phyloP scores from a whole-genome alignment of 2,329 filamentous ascomycete species.

The Fusarium sp. region DNA sequence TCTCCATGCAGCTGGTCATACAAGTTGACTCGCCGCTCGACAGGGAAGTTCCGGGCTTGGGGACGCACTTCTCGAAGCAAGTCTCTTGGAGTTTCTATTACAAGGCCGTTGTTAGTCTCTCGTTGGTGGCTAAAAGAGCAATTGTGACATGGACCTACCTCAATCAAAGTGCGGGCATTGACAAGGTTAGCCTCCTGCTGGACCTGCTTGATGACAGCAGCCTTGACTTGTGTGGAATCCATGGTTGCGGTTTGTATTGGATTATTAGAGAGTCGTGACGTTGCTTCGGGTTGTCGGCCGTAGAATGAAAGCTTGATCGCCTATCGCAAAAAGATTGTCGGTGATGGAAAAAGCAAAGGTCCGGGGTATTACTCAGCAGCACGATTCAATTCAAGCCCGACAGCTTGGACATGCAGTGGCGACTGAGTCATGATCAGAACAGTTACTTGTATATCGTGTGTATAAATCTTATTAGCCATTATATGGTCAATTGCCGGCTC shows the following conservation, averaged over 20 bases:
- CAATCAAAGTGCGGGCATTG: slow-evolving; percentile 78
- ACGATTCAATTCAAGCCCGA: background rate
- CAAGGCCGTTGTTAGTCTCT: slow-evolving; percentile 18
- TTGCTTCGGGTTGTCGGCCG: slow-evolving; percentile 20
- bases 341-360: slow-evolving; percentile 33
- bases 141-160: slow-evolving; percentile 61
- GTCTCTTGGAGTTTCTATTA: slow-evolving; percentile 81
- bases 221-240: slow-evolving; percentile 71
- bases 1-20: slow-evolving; percentile 83
- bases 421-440: background rate
- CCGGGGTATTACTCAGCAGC: slow-evolving; percentile 38
- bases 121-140: background rate
- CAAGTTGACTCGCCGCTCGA: slow-evolving; percentile 78
- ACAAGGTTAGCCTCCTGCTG: slow-evolving; percentile 73
- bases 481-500: background rate
- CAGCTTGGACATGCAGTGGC: background rate
- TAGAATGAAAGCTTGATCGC: slow-evolving; percentile 33
- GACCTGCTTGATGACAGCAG: slow-evolving; percentile 74
- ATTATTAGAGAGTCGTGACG: slow-evolving; percentile 33
- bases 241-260: slow-evolving; percentile 56
- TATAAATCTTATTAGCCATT: background rate
- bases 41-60: slow-evolving; percentile 76
- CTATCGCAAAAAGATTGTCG: slow-evolving; percentile 19
- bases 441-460: background rate
- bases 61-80: slow-evolving; percentile 83